Evolutionary conservation across 768 basidiomycete genomes (phyloP).

Genomic region (Mycena floridula): DNA sequence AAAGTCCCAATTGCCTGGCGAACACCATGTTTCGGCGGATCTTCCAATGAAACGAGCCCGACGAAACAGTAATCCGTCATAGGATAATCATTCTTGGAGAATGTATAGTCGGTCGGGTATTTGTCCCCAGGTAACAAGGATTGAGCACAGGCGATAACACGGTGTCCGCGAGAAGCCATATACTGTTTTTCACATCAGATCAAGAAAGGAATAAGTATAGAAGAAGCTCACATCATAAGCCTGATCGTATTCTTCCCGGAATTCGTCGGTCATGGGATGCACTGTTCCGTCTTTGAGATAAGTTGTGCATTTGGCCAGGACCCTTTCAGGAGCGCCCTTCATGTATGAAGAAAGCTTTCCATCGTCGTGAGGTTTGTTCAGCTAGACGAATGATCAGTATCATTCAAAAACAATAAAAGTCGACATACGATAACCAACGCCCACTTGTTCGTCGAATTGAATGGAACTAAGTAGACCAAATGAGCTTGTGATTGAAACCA

Average conservation of each 20-base stretch:
- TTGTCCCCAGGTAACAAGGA: conserved; percentile 41
- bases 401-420: not conserved
- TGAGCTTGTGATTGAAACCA: not conserved
- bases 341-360: conserved; percentile 51
- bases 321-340: conserved; percentile 68
- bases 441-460: conserved; percentile 74
- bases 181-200: conserved; percentile 33
- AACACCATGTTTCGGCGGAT: conserved; percentile 67
- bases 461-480: conserved; percentile 36
- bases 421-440: conserved; percentile 56
- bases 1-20: conserved; percentile 68
- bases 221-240: conserved; percentile 48
- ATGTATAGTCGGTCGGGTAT: conserved; percentile 41
- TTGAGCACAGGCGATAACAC: conserved; percentile 70
- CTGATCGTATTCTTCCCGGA: conserved; percentile 45
- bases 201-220: not conserved
- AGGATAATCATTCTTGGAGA: conserved; percentile 57
- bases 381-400: conserved; percentile 22
- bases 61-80: conserved; percentile 54
- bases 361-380: conserved; percentile 45
- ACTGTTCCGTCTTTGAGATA: conserved; percentile 47
- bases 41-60: conserved; percentile 61
- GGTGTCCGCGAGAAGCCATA: conserved; percentile 73
- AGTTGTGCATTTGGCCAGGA: conserved; percentile 56
- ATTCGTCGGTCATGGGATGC: conserved; percentile 49